phyloP scores from a whole-genome alignment of 495 filamentous ascomycete species.

The Xylaria palmicola region DNA sequence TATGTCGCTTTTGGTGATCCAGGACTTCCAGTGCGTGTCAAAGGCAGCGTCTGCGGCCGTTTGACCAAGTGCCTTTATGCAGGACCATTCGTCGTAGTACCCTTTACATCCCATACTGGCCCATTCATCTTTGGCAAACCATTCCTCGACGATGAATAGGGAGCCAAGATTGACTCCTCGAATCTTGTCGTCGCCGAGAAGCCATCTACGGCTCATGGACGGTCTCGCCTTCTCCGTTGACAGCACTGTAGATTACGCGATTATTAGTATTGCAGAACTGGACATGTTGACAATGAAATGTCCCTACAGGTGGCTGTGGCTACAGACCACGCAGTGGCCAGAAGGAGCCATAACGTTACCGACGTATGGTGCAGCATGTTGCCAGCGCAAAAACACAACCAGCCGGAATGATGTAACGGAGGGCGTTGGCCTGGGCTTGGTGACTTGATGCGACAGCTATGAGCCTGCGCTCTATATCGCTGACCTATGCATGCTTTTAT shows the following conservation, averaged over 20 bases:
- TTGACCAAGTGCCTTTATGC: conserved; percentile 53
- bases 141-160: conserved; percentile 57
- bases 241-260: neutral
- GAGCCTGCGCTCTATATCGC: neutral
- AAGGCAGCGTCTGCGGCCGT: conserved; percentile 47
- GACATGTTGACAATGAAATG: neutral
- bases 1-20: conserved; percentile 56
- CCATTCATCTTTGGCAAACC: conserved; percentile 53
- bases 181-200: conserved; percentile 40
- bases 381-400: neutral
- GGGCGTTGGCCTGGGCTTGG: neutral
- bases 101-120: conserved; percentile 51
- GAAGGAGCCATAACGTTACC: neutral
- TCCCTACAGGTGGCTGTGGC: conserved; percentile 3
- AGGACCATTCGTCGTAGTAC: conserved; percentile 54
- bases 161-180: conserved; percentile 60
- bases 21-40: conserved; percentile 53
- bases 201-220: conserved; percentile 2
- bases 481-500: neutral
- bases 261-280: neutral
- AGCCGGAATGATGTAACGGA: neutral
- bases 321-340: neutral
- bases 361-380: neutral
- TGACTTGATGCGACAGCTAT: neutral
- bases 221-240: neutral